Evolutionary conservation across 495 filamentous ascomycete species (phyloP), one percentile per base, ranked within the genome.

Genomic region (Neurospora sp.): DNA sequence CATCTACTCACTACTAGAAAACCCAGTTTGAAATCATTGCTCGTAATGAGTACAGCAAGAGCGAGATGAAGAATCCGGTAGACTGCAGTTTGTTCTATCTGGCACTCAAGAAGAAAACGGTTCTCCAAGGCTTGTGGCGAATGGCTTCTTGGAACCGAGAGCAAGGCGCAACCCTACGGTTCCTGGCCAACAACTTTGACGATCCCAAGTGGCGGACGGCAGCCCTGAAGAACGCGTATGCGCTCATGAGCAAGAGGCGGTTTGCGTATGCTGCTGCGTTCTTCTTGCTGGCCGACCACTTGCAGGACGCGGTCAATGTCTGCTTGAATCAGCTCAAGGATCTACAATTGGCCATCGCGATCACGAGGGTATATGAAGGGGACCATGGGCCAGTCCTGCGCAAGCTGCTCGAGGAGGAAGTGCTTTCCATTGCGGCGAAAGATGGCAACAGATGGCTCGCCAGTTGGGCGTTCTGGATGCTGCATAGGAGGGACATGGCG

Each of bases 241-340:
- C 95, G n/a, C 80, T 99, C 72, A 90, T 98, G 79, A 95, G 94
- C 59, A 96, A 94, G 82, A 89, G 92, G 44, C 87, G 96, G 77
- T 97, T 96, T 81, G 91, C 94, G 85, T 99, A 99, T 77, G 96
- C 96, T 8, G 96, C 94, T 7, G 91, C 94, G 3, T 98, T 97
- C 79, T 99, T 99, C 84, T 85, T 99, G 40, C 86, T 99, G 2
- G 96, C 94, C 11, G 95, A 92, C 73, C 90, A 92, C 76, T 82
- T 96, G 22, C 88, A 90, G 68, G 94, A 97, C 81, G 95, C 96
- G 16, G 90, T 93, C 41, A 91, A 91, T 76, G 90, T 99, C 40
- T 91, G 94, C 75, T 84, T 93, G 1, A 92, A 91, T 76, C 94
- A 97, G 76, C 84, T 98, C 46, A 88, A 90, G 40, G 96, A 99